Evolutionary conservation across 257 asterid genomes (phyloP).

Genomic region (Gentiana straminea): DNA sequence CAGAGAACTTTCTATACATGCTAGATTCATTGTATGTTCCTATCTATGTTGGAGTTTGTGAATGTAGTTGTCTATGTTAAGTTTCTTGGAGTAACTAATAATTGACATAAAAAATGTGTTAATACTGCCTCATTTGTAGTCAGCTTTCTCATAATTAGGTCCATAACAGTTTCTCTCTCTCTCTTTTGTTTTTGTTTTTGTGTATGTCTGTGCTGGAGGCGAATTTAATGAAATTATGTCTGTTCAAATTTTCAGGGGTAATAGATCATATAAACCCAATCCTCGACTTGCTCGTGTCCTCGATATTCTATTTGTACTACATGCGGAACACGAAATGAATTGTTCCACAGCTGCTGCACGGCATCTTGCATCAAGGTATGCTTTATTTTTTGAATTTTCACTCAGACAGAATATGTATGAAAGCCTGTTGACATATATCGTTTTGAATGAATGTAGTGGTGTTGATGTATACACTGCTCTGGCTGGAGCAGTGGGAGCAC

Average conservation of each 20-base stretch:
- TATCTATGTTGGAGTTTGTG: not conserved
- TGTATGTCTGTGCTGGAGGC: not conserved
- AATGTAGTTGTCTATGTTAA: not conserved
- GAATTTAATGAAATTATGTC: slow-evolving; percentile 5
- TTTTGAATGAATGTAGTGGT: slow-evolving; percentile 56
- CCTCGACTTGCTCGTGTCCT: slow-evolving; percentile 96
- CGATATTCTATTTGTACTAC: slow-evolving; percentile 86
- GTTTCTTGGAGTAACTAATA: not conserved
- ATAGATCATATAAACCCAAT: slow-evolving; percentile 84
- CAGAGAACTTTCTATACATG: slow-evolving; percentile 97
- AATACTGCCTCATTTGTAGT: not conserved
- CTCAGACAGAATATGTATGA: not conserved
- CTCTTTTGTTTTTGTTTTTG: too few relatives aligned
- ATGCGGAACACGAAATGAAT: slow-evolving; percentile 99
- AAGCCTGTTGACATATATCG: slow-evolving; percentile 5
- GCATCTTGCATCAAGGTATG: slow-evolving; percentile 92
- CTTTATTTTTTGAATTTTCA: slow-evolving; percentile 7
- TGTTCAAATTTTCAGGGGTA: slow-evolving; percentile 57
- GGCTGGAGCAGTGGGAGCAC: slow-evolving; percentile 98
- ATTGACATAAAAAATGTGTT: not conserved
- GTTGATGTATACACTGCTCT: slow-evolving; percentile 98
- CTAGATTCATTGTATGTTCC: slow-evolving; percentile 85
- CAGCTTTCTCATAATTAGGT: not conserved
- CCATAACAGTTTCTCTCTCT: not conserved
- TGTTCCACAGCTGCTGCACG: slow-evolving; percentile 99